Evolutionary conservation across 768 basidiomycete genomes (phyloP), one percentile per base, ranked within the genome.

Genomic region (Coprinopsis sp.): DNA sequence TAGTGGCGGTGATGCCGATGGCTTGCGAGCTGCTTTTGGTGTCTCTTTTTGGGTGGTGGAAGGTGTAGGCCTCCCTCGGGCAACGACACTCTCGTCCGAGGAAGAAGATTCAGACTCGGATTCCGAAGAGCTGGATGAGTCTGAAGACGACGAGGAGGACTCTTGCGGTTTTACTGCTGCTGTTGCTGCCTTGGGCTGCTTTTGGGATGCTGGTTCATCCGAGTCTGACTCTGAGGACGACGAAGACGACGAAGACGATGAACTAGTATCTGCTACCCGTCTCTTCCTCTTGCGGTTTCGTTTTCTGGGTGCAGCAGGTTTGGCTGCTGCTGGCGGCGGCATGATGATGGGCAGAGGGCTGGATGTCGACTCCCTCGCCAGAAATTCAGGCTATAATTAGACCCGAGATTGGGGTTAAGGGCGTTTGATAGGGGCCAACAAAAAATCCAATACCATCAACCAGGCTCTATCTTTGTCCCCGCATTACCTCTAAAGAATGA

Each of bases 1-100:
- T 40, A 75, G 73, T 13, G 74, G 72, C 0, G 74, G 73, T 5
- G 74, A 76, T 4, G 67, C 70, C 8, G 73, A 70, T 16, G 58
- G 60, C 36, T 55, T 53, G 10, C 61, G 64, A 30, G 50, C 57
- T 29, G 55, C 39, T 42, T 57, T 52, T 12, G 40, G 12, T 42
- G 40, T 28, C 19, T 29, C 27, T 8, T 42, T 42, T 30, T 42
- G 24, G 24, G 40, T 18, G 27, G 27, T 24, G 38, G 38, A 6
- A n/a, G n/a, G n/a, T 30, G 27, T 42, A 11, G 40, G 27, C 19
- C 28, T 42, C 30, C 40, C 27, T 42, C 40, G 6, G 4, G 6
- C 27, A 6, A 6, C 28, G 27, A n/a, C n/a, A n/a, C 24, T 29
- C 19, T 42, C 40, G 19, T 42, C 40, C 6, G 24, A 46, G 24